A percentile compares a stretch with the other conserved stretches of the same genome.
phyloP scores from a whole-genome alignment of 1,284 basidiomycete species.

The Dichomitus squalens region DNA sequence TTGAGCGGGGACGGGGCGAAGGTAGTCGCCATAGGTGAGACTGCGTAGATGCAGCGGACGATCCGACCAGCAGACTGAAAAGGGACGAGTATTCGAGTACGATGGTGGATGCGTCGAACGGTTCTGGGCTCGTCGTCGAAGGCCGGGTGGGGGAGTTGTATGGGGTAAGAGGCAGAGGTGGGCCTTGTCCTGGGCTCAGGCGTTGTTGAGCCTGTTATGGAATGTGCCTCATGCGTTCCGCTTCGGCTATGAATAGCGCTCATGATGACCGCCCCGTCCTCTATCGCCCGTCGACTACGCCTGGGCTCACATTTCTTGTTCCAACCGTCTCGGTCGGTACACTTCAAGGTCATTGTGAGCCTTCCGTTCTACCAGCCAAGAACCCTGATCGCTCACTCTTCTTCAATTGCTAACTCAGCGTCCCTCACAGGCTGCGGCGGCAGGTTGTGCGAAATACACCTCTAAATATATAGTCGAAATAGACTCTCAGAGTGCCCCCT shows the following conservation, averaged over 20 bases:
- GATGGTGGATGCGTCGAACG: background rate
- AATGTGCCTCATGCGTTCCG: conserved; percentile 4
- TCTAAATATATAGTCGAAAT: conserved; percentile 18
- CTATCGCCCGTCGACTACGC: background rate
- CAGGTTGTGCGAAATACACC: conserved; percentile 3
- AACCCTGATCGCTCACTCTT: too few species aligned
- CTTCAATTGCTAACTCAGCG: background rate
- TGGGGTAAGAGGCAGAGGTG: conserved; percentile 1
- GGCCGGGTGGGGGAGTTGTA: conserved; percentile 3
- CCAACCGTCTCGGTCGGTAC: background rate
- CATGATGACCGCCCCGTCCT: background rate
- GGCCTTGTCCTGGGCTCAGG: conserved; percentile 8
- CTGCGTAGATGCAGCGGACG: conserved; percentile 16
- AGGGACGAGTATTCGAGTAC: conserved; percentile 3
- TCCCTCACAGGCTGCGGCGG: conserved; percentile 2
- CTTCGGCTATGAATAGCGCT: background rate
- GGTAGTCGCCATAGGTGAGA: conserved; percentile 27
- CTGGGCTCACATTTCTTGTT: background rate
- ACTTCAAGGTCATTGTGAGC: too few species aligned
- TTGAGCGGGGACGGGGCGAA: conserved; percentile 23
- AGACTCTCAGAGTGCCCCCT: conserved; percentile 13
- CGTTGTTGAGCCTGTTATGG: conserved; percentile 21
- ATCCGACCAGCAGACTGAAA: conserved; percentile 26
- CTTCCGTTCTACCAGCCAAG: too few species aligned
- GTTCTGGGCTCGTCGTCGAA: conserved; percentile 6